These are phyloP conservation scores for Camellia lanceoleosa DNA, from an alignment of 148 eudicot genomes.

Conservation along the genomic window DNA sequence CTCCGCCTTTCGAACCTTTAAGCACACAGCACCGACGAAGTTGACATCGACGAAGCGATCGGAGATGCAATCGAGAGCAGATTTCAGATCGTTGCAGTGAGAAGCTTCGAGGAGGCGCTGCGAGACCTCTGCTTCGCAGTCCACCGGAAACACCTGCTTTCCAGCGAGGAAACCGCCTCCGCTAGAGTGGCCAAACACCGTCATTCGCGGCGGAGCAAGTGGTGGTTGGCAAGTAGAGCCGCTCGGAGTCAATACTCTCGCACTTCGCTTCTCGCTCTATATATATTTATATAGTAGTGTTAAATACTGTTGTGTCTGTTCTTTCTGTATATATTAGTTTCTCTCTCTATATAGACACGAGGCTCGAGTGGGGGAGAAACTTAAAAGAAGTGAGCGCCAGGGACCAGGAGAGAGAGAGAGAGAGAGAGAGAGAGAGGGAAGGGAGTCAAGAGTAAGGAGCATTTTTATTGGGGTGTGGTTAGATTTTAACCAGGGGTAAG, in stretches of 20 bases:
- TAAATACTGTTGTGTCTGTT: not conserved
- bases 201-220: constrained; percentile 40
- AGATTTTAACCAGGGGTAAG: constrained; percentile 1
- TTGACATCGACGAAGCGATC: constrained; percentile 74
- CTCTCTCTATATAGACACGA: constrained; percentile 16
- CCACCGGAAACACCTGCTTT: constrained; percentile 71
- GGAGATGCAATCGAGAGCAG: constrained; percentile 40
- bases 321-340: not conserved
- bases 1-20: constrained; percentile 56
- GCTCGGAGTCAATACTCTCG: not conserved
- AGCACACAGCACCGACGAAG: constrained; percentile 58
- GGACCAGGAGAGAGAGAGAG: constrained; percentile 1
- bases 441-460: not conserved
- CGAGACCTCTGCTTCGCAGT: constrained; percentile 72
- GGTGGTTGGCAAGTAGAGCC: not conserved
- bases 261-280: constrained; percentile 11
- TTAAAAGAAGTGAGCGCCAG: constrained; percentile 49
- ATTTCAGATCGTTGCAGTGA: constrained; percentile 36
- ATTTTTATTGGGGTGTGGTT: constrained; percentile 13
- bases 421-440: not conserved
- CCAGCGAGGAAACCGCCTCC: constrained; percentile 43
- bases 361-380: constrained; percentile 26
- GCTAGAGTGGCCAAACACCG: constrained; percentile 47
- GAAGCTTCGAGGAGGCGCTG: constrained; percentile 73
- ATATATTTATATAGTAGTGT: too few species aligned